phyloP scores from a whole-genome alignment of 2,329 filamentous ascomycete genomes.

The Chrysosphaeria jannelii region DNA sequence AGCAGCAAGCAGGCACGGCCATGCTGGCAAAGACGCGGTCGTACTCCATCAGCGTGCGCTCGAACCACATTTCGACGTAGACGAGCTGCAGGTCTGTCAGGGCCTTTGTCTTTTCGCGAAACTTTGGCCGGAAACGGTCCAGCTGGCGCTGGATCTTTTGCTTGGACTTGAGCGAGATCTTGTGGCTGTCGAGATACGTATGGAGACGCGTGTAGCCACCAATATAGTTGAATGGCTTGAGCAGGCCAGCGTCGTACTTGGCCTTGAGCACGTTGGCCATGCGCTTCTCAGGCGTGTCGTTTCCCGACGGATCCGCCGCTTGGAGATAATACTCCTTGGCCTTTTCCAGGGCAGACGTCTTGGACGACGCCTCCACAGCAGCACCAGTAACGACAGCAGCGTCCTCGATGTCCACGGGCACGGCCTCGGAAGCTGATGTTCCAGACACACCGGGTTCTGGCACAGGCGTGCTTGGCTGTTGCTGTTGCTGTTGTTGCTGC shows the following conservation, averaged over 20 bases:
- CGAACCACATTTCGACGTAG: conserved; percentile 97
- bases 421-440: too few species aligned
- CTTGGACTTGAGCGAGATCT: conserved; percentile 46
- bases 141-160: conserved; percentile 80
- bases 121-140: conserved; percentile 80
- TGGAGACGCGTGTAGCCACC: conserved; percentile 79
- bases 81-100: conserved; percentile 85
- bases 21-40: conserved; percentile 96
- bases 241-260: conserved; percentile 81
- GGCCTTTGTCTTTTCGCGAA: conserved; percentile 75
- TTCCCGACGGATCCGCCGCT: conserved; percentile 73
- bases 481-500: conserved; percentile 10
- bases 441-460: too few species aligned
- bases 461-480: too few species aligned
- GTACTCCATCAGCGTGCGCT: conserved; percentile 86
- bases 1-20: conserved; percentile 93
- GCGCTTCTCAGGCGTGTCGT: conserved; percentile 62
- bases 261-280: conserved; percentile 86
- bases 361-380: background rate
- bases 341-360: conserved; percentile 18
- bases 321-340: conserved; percentile 86
- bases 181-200: conserved; percentile 67
- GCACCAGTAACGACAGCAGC: background rate
- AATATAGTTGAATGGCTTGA: conserved; percentile 96
- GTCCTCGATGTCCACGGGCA: too few species aligned